A percentile compares a stretch with the other conserved stretches of the same genome.
Evolutionary conservation across 345 rosid genomes (phyloP).

Genomic region (Arabidopsis suecica): DNA sequence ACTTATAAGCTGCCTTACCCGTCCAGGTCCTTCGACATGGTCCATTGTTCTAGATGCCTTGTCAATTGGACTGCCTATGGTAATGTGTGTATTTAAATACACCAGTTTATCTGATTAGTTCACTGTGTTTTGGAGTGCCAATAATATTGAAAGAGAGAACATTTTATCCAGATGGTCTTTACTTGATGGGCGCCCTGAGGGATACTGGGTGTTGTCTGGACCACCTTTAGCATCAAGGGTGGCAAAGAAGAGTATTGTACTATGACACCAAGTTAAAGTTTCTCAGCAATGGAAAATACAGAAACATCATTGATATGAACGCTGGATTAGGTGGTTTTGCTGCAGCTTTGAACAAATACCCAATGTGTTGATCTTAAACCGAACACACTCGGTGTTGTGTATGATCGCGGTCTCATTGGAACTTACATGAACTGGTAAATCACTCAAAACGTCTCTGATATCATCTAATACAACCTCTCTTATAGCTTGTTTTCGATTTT

Average conservation of each 20-base stretch:
- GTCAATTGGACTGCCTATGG: slow-evolving; percentile 66
- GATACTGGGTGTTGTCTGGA: slow-evolving; percentile 74
- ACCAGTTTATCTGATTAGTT: background rate
- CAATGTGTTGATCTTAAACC: slow-evolving; percentile 57
- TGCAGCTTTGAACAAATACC: slow-evolving; percentile 57
- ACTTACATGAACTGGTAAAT: slow-evolving; percentile 77
- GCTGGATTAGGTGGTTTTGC: slow-evolving; percentile 77
- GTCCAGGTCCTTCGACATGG: slow-evolving; percentile 71
- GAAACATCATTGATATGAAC: slow-evolving; percentile 79
- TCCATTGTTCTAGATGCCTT: slow-evolving; percentile 80
- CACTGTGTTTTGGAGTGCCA: background rate
- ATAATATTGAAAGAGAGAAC: slow-evolving; percentile 20
- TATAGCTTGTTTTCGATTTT: slow-evolving; percentile 20
- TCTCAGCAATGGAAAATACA: slow-evolving; percentile 50
- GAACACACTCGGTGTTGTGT: slow-evolving; percentile 61
- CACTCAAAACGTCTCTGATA: background rate
- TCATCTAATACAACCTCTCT: background rate
- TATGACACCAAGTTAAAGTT: slow-evolving; percentile 55
- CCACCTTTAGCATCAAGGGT: slow-evolving; percentile 69
- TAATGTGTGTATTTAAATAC: slow-evolving; percentile 35
- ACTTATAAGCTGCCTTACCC: slow-evolving; percentile 67
- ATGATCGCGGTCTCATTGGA: slow-evolving; percentile 75
- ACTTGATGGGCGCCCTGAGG: slow-evolving; percentile 74
- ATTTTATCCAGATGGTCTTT: slow-evolving; percentile 60
- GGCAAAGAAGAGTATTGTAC: slow-evolving; percentile 53